Conservation (phyloP, 1,284 basidiomycete species). For the Cyathus olla region DNA sequence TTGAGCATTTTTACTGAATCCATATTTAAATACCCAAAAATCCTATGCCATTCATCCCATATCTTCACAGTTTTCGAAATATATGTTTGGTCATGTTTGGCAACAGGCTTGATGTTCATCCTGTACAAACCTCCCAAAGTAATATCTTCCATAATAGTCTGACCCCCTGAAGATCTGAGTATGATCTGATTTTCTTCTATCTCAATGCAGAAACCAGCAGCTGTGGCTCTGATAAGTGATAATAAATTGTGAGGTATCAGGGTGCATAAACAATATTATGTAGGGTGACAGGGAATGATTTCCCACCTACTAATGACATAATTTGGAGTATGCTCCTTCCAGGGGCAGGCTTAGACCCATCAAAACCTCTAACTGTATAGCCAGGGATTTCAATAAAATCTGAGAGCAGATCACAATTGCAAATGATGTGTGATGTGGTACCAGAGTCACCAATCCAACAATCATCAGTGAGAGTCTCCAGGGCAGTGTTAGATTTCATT, state of each 20-base stretch:
- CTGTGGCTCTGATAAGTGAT: not conserved
- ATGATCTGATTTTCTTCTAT: not conserved
- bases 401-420: no score
- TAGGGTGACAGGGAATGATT: not conserved
- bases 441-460: not conserved
- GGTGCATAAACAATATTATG: not conserved
- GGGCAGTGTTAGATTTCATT: not conserved
- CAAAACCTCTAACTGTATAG: not conserved
- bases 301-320: not conserved
- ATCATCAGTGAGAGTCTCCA: not conserved
- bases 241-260: not conserved
- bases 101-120: not conserved
- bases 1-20: constrained; percentile 23
- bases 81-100: not conserved
- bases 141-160: not conserved
- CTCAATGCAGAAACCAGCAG: not conserved
- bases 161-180: not conserved
- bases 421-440: not conserved
- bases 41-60: constrained; percentile 45
- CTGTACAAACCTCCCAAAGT: not conserved
- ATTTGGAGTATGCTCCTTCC: not conserved
- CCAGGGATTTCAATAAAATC: not conserved
- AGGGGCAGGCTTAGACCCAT: not conserved
- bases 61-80: constrained; percentile 1
- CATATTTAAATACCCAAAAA: constrained; percentile 40